Evolutionary conservation across 73 alveolate genomes (phyloP).

Genomic region (Halteria grandinella): DNA sequence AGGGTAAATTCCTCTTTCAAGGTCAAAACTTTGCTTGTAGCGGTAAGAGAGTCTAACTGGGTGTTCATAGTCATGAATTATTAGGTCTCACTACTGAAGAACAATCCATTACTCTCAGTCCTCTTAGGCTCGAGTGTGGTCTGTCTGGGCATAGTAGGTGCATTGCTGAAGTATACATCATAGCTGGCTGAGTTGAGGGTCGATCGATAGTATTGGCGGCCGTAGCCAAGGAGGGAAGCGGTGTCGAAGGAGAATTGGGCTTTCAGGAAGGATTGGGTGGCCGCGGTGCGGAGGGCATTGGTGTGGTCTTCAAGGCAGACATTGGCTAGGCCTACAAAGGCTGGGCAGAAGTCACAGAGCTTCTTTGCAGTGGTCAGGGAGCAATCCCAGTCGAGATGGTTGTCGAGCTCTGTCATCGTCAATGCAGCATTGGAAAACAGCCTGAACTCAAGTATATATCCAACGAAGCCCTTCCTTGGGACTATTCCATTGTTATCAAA

Average conservation of each 20-base stretch:
- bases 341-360: constrained; percentile 24
- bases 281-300: no score
- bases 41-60: no score
- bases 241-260: no score
- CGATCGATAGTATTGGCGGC: neutral
- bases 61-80: no score
- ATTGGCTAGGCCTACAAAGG: neutral
- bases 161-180: neutral
- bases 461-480: neutral
- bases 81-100: constrained; percentile 6
- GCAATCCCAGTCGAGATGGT: constrained; percentile 27
- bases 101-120: constrained; percentile 16
- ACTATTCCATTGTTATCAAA: constrained; percentile 3
- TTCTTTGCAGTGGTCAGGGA: constrained; percentile 4
- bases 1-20: constrained; percentile 3
- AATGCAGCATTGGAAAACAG: neutral
- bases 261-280: no score
- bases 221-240: no score
- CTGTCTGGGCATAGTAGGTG: neutral
- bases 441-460: constrained; percentile 15
- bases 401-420: neutral
- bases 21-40: no score
- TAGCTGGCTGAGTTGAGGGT: neutral
- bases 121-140: neutral
- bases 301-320: constrained; percentile 11